A percentile compares a stretch with the other conserved stretches of the same genome.
phyloP scores from a whole-genome alignment of 2,329 filamentous ascomycete genomes.

The Harringtonia aguacate region DNA sequence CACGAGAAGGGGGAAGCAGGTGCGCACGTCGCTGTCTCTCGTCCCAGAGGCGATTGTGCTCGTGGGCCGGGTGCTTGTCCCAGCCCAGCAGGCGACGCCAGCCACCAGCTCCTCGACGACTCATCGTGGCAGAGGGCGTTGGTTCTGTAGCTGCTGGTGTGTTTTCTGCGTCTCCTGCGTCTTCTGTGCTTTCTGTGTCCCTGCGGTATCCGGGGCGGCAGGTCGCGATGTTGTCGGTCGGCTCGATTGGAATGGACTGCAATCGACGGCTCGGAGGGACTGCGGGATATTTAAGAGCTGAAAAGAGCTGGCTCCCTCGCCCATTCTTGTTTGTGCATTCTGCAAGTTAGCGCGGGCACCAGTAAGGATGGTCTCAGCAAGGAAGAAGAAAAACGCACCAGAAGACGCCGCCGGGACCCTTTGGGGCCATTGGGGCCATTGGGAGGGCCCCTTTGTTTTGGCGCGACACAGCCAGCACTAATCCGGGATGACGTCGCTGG shows the following conservation, averaged over 20 bases:
- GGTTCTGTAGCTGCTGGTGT: too few species aligned
- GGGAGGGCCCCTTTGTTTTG: constrained; percentile 3
- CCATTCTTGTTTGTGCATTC: too few species aligned
- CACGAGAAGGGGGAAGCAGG: constrained; percentile 10
- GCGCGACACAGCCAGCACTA: constrained; percentile 2
- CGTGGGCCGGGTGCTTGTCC: constrained; percentile 16
- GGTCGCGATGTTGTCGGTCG: too few species aligned
- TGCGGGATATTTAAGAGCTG: too few species aligned
- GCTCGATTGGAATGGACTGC: too few species aligned
- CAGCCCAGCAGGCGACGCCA: constrained; percentile 21
- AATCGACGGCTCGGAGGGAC: not conserved
- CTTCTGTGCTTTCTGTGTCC: too few species aligned
- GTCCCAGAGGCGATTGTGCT: constrained; percentile 18
- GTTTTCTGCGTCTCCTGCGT: too few species aligned
- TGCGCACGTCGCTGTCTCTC: constrained; percentile 19
- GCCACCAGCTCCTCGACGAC: not conserved
- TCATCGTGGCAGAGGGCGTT: constrained; percentile 2
- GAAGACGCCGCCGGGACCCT: too few species aligned
- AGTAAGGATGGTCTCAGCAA: too few species aligned
- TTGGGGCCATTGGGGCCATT: too few species aligned
- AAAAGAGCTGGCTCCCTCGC: constrained; percentile 1
- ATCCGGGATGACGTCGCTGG: constrained; percentile 9
- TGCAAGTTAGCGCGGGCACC: too few species aligned
- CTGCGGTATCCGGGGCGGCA: too few species aligned
- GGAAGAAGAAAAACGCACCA: not conserved